Evolutionary conservation across 176 grass and related monocot genomes (phyloP), one percentile per base, ranked within the genome.

Genomic region (Ananas comosus): DNA sequence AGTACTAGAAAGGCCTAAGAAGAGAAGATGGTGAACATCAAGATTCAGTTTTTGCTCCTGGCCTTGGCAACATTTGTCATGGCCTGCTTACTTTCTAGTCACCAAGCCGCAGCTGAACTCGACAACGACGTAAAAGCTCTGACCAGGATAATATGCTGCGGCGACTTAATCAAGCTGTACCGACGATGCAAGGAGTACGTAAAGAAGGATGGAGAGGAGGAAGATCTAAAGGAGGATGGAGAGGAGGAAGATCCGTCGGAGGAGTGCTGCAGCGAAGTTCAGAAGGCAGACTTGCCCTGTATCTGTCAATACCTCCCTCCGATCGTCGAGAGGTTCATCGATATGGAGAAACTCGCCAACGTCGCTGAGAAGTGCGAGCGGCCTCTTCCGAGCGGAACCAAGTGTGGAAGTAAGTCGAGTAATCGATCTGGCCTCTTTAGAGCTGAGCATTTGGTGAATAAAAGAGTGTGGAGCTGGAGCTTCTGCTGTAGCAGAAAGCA

Each of bases 391-490:
- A 48, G 63, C 33, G 81, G 84, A 74, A 85, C 64, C 50, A 14
- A 74, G 22, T 91, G 85, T 53, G 87, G 87, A 90, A 86, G 87
- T 90, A 80, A 76, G 75, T 56, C 16, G 13, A n/a, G 13, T 56
- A 54, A 54, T 54, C 13, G 13, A 54, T 54, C 52, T 54, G 3
- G 2, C 29, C 0, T 4, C 29, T 33, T 33, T 33, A 5, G 29
- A 33, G 29, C 4, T 4, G 29, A 33, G 29, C 28, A 29, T 29
- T 29, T 29, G 28, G 28, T 29, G 28, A 29, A 29, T 29, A 33
- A 33, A 33, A 33, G 29, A 4, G 29, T 6, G 29, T 33, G 29
- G 29, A 33, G 29, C 29, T 33, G 29, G 29, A 33, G 29, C 29
- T 33, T 33, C 29, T 33, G 29, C 29, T 33, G 29, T 33, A 33